Evolutionary conservation across 148 eudicot species (phyloP), one percentile per base, ranked within the genome.

Genomic region (Spergularia marina): DNA sequence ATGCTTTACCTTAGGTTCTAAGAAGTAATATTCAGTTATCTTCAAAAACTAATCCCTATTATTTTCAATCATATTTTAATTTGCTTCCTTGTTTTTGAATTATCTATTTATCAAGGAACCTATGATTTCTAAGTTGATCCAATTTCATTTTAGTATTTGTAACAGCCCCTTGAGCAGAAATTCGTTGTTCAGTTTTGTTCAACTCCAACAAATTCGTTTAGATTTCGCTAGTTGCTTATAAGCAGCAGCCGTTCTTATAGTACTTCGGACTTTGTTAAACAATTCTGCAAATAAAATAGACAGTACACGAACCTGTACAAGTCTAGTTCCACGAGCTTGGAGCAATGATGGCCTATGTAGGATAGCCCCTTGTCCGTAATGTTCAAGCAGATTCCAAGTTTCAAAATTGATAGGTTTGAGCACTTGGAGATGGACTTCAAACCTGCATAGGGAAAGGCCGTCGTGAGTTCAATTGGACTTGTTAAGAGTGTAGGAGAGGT

Each of bases 331-430:
- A 81, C 78, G 54, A 94, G 93, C 85, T 91, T 89, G 44, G 91
- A 79, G 82, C 97, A 94, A 76, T 72, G 75, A 55, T 77, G 82
- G 77, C 96, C 98, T 55, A 94, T 84, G 66, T 83, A 84, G 25
- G 80, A 53, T 71, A 91, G 83, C 61, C 98, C 98, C 78, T 86
- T 79, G 71, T 91, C 89, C 11, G 93, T 86, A 74, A 94, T 83
- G 77, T 94, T 87, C 77, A 86, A 80, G 78, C 98, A 94, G 54
- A 94, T 87, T 69, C 97, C 98, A 30, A 94, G 84, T 82, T 94
- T 94, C 61, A 94, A 83, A 78, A 77, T 84, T 3, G 79, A 64
- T 59, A 94, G 93, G 47, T 78, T 85, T 30, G 85, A 78, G 81
- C 97, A 94, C 68, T 87, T 86, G 62, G 98, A 94, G 78, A 94